A percentile compares a stretch with the other conserved stretches of the same genome.
phyloP scores from a whole-genome alignment of 257 asterid genomes.

The Parsonsia alboflavescens region DNA sequence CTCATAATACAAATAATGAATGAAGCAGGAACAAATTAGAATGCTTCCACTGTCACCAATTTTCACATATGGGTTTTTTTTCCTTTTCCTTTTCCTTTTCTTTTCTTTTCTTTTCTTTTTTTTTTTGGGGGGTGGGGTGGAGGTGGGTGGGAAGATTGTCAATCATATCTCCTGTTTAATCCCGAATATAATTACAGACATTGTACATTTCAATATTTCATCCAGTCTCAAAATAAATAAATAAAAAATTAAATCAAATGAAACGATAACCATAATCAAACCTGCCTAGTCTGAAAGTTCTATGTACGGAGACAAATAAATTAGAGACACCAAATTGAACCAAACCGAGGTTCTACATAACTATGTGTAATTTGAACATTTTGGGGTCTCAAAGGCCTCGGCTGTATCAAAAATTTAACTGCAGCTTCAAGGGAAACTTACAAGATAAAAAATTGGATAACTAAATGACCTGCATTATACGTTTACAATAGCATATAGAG shows the following conservation, averaged over 20 bases:
- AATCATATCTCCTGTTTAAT: neutral
- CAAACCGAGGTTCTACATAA: neutral
- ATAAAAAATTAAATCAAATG: neutral
- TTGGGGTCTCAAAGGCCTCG: no score
- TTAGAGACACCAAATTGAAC: neutral
- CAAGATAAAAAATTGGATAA: neutral
- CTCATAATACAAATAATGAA: neutral
- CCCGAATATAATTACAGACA: neutral
- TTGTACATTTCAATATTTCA: neutral
- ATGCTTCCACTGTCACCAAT: neutral
- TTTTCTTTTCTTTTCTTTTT: neutral
- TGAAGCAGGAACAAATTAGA: neutral
- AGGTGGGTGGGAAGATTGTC: neutral
- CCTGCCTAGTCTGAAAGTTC: neutral
- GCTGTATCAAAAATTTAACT: neutral
- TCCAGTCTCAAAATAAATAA: neutral
- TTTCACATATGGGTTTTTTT: neutral
- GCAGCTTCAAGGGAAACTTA: neutral
- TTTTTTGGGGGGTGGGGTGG: no score
- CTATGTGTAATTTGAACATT: neutral
- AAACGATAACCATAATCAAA: neutral
- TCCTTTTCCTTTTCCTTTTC: no score
- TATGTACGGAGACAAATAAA: neutral
- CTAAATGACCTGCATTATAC: neutral
- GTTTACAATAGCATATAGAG: no score